Evolutionary conservation across 1,139 yeast species (phyloP), one percentile per base, ranked within the genome.

Genomic region (Pneumocystis wakefieldiae): DNA sequence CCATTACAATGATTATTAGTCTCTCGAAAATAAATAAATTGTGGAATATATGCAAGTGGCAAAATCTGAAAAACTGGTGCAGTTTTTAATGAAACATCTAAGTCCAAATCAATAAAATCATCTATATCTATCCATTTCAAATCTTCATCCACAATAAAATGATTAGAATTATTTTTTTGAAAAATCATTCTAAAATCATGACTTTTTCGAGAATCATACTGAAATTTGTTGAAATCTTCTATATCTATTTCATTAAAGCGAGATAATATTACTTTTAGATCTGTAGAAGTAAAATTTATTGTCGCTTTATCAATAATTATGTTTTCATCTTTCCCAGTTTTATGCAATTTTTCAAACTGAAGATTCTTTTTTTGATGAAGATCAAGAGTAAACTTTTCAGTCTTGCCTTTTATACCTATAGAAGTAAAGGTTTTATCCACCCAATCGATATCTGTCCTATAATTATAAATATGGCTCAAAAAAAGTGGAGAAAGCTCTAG

Each of bases 281-380:
- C 97, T 6, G 90, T 83, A 37, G 80, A 80, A 42, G 80, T 78
- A 64, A 87, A 81, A 69, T 86, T 88, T 55, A 89, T 78, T 69
- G 88, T 92, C 4, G 92, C 96, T 65, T 82, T 78, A 68, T 85
- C 82, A 80, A 91, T 82, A 69, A 84, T 83, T 77, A 90, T 80
- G 63, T 80, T 82, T 71, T 81, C 77, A 1, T 82, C 71, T 64
- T 78, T 78, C 64, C 81, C 81, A 67, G 84, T 81, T 37, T 84
- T 79, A 63, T 83, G 80, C 62, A 84, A 77, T 39, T 80, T 78
- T 62, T 81, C 78, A 67, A 84, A 84, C 41, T 81, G 79, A 69
- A 83, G 83, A 2, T 81, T 78, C 3, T 82, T 85, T 61, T 95
- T 78, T 70, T 86, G 97, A 71, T 92, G 97, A 42, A 91, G 73